Conservation (phyloP, 331 rosid genomes). For the Quercus lobata region DNA sequence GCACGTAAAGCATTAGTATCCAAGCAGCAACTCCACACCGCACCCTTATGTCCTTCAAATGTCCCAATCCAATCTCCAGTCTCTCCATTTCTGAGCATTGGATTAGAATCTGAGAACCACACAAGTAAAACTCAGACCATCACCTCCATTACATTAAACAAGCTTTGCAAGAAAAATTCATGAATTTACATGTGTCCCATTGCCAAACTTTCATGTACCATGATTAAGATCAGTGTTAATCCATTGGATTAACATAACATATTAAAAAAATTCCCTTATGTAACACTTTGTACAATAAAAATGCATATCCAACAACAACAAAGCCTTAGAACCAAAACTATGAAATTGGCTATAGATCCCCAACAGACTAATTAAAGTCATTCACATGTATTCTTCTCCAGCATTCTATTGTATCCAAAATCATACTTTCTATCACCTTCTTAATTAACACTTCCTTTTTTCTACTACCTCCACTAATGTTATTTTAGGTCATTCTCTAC, state of each 20-base stretch:
- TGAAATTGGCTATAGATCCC: no score
- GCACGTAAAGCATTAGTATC: conserved; percentile 93
- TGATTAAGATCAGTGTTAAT: no score
- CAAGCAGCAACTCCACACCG: conserved; percentile 99
- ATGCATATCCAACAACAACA: no score
- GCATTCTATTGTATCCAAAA: no score
- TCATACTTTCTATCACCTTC: no score
- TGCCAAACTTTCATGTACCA: not conserved
- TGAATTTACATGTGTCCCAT: not conserved
- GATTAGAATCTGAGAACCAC: conserved; percentile 64
- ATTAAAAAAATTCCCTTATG: not conserved
- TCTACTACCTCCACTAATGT: no score
- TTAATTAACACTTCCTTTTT: no score
- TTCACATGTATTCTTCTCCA: no score
- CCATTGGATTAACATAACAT: not conserved
- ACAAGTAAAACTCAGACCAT: conserved; percentile 15
- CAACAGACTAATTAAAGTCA: no score
- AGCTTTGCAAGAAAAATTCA: not conserved
- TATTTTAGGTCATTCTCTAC: no score
- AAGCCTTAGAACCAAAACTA: no score
- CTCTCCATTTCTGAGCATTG: conserved; percentile 98
- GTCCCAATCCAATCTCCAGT: conserved; percentile 99
- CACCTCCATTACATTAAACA: not conserved
- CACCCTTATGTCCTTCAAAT: conserved; percentile 98
- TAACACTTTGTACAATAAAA: no score